Evolutionary conservation across 768 basidiomycete species (phyloP), one percentile per base, ranked within the genome.

Genomic region (Lactifluus subvellereus): DNA sequence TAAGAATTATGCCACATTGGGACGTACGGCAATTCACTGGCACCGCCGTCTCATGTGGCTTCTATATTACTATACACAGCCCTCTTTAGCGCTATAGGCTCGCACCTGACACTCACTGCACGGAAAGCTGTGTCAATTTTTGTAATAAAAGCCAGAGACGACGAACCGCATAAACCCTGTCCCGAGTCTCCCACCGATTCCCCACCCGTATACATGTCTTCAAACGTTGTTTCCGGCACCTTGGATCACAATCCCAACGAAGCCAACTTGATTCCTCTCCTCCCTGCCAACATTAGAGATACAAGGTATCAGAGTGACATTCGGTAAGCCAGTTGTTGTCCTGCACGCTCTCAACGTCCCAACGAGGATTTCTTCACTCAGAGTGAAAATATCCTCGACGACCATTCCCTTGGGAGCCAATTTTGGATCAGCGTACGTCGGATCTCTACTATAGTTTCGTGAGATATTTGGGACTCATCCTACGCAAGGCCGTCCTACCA

Each of bases 351-450:
- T 22, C 27, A 22, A 37, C 6, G 2, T 2, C 32, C 58, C 54
- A 20, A 59, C 10, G 9, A 27, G 14, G 9, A 2, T 18, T 6
- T 56, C 6, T 9, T 8, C 43, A 18, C 14, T 20, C 51, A 64
- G 62, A 1, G 62, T 64, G 9, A 53, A 43, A 0, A 20, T 59
- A 1, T 13, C 32, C 11, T 8, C 62, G 2, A 43, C 52, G 3
- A 13, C 27, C 13, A 35, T 64, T 22, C 32, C 58, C 11, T 32
- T 6, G 1, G 58, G 62, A 18, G 9, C 59, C 14, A 43, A 49
- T 22, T 50, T 51, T 27, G 42, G 5, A 16, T 45, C 57, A 20
- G 58, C 54, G 62, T 64, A 33, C 57, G 62, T 35, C 3, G 0
- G 6, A 43, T 53, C 18, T 43, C 7, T n/a, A 22, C n/a, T 1